These are phyloP conservation scores for Pichia thaimueangensis DNA, from an alignment of 805 yeast genomes.

Conservation along the genomic window DNA sequence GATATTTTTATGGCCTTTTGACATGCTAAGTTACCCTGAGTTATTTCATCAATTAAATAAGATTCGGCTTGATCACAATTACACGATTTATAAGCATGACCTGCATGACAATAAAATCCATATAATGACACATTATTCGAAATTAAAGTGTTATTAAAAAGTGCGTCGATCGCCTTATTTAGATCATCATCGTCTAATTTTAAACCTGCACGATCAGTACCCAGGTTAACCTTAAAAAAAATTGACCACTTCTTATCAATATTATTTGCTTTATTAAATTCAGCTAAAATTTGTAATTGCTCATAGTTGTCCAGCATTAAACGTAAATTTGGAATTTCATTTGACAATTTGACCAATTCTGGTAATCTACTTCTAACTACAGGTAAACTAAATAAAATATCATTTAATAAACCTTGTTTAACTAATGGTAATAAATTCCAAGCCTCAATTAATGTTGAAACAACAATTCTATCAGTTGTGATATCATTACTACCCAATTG, in stretches of 20 bases:
- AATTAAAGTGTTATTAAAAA: conserved; percentile 20
- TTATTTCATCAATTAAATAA: conserved; percentile 49
- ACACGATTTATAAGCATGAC: conserved; percentile 57
- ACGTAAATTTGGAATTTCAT: conserved; percentile 34
- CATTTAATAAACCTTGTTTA: conserved; percentile 25
- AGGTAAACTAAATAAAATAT: conserved; percentile 55
- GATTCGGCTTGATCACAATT: conserved; percentile 40
- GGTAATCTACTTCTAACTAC: conserved; percentile 42
- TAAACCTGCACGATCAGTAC: conserved; percentile 65
- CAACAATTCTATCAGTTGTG: conserved; percentile 48
- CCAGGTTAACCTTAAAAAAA: conserved; percentile 65
- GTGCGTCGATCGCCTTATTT: conserved; percentile 9
- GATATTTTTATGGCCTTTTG: conserved; percentile 29
- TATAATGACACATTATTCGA: conserved; percentile 37
- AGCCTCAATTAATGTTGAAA: conserved; percentile 65
- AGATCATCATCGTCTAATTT: conserved; percentile 20
- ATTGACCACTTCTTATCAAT: conserved; percentile 48
- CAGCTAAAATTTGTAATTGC: conserved; percentile 45
- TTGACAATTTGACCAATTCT: conserved; percentile 41
- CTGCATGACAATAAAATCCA: conserved; percentile 78
- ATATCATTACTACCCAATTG: conserved; percentile 44
- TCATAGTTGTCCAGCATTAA: conserved; percentile 56
- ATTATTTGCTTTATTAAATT: conserved; percentile 26
- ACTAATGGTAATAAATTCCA: conserved; percentile 42
- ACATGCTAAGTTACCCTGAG: conserved; percentile 50